Evolutionary conservation across 2,329 filamentous ascomycete species (phyloP).

Genomic region (Colletotrichum nymphaeae): DNA sequence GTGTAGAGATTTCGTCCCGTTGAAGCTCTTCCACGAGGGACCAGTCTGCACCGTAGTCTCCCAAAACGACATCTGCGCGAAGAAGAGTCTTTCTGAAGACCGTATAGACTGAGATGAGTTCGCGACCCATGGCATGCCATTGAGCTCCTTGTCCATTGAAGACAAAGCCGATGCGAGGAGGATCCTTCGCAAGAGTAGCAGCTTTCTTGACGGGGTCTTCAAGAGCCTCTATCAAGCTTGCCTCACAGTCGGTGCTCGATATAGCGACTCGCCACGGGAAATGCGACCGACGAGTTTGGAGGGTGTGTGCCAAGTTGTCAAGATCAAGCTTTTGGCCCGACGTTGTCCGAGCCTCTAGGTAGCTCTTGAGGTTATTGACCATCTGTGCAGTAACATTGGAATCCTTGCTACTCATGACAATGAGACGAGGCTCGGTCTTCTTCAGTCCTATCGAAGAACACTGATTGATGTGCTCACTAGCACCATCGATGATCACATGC

Average conservation of each 20-base stretch:
- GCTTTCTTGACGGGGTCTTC: constrained; percentile 28
- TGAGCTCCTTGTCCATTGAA: constrained; percentile 53
- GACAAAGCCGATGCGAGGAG: constrained; percentile 40
- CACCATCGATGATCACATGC: constrained; percentile 42
- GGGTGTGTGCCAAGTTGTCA: constrained; percentile 38
- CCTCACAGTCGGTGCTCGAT: constrained; percentile 36
- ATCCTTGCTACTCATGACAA: constrained; percentile 19
- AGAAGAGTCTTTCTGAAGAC: constrained; percentile 37
- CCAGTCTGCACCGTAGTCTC: constrained; percentile 38
- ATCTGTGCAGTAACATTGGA: not conserved
- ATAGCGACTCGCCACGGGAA: constrained; percentile 36
- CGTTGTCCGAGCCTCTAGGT: not conserved
- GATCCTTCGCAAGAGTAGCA: constrained; percentile 13
- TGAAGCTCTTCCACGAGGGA: constrained; percentile 49
- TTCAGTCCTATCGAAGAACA: too few species aligned
- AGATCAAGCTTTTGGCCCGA: not conserved
- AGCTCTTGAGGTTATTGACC: not conserved
- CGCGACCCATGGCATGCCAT: constrained; percentile 47
- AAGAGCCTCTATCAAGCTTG: not conserved
- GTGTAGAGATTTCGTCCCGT: constrained; percentile 41
- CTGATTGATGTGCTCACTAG: not conserved
- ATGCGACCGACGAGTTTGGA: constrained; percentile 26
- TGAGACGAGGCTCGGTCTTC: not conserved
- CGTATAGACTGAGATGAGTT: constrained; percentile 39
- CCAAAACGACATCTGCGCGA: not conserved